Percentiles rank a stretch among this genome's conserved stretches.
Conservation (phyloP, 202 grass and related monocot genomes). For the Panicum virgatum region DNA sequence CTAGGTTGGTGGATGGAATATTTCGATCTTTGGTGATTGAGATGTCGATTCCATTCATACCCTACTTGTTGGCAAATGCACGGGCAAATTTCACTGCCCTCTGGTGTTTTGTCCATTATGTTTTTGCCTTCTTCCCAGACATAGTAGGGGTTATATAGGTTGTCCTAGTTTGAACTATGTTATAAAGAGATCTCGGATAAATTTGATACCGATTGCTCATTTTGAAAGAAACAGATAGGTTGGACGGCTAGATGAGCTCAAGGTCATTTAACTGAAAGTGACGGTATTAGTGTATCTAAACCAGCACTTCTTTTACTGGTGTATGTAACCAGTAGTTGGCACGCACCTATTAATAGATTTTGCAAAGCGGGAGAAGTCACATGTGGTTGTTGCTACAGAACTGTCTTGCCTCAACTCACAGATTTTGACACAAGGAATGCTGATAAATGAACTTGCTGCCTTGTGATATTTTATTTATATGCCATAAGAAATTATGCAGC, state of each 20-base stretch:
- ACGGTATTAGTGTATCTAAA: background rate
- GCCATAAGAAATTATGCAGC: background rate
- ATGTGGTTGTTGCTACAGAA: background rate
- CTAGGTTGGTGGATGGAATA: background rate
- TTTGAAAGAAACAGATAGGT: background rate
- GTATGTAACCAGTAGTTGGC: background rate
- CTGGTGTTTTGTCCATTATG: background rate
- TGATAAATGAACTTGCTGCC: background rate
- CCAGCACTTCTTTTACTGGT: background rate
- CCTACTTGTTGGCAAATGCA: background rate
- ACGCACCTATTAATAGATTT: background rate
- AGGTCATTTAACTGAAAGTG: background rate
- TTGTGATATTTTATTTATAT: background rate
- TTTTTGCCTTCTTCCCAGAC: background rate
- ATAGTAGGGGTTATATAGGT: background rate
- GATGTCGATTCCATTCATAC: background rate
- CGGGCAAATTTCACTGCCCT: background rate
- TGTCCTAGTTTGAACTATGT: background rate
- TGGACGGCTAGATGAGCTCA: background rate
- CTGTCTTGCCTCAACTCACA: background rate
- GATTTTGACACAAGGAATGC: background rate
- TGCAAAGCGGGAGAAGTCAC: background rate
- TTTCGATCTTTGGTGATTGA: conserved; percentile 21
- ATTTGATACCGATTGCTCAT: background rate
- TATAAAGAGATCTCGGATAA: background rate